Percentiles rank a stretch among this genome's conserved stretches.
These are phyloP conservation scores for Rhytidiadelphus loreus DNA, from an alignment of 225 moss, liverwort and hornwort species.

Conservation along the genomic window DNA sequence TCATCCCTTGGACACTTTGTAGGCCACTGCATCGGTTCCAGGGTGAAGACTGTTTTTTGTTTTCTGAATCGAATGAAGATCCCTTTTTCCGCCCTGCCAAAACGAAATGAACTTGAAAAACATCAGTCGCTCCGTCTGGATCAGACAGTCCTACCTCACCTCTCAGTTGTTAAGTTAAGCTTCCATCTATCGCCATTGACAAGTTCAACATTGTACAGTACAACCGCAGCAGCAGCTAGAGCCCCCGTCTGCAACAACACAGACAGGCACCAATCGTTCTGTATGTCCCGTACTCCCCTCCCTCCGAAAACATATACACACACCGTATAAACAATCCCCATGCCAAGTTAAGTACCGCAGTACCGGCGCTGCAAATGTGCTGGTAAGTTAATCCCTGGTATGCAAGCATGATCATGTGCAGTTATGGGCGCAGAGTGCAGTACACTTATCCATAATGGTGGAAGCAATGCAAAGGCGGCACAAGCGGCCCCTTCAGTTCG, in stretches of 20 bases:
- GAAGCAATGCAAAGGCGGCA: slow-evolving; percentile 23
- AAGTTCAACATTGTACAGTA: background rate
- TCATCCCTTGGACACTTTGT: background rate
- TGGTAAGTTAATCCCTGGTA: no score
- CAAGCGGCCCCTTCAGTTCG: background rate
- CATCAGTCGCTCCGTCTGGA: background rate
- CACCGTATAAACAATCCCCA: background rate
- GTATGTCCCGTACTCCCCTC: background rate
- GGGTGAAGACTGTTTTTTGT: background rate
- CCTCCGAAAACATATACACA: background rate
- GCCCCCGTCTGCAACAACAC: background rate
- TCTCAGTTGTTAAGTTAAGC: background rate
- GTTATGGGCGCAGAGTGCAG: background rate
- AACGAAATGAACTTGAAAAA: background rate
- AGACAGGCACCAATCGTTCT: background rate
- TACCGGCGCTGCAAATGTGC: background rate
- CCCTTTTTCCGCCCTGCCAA: background rate
- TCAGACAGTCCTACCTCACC: background rate
- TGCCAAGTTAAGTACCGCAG: background rate
- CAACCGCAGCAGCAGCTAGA: background rate
- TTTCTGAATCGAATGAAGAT: background rate
- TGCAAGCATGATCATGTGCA: background rate
- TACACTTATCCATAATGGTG: slow-evolving; percentile 14
- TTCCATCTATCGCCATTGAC: background rate
- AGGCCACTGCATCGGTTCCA: accelerated